These are phyloP conservation scores for Patellaria atrata DNA, from an alignment of 495 filamentous ascomycete species.

Conservation along the genomic window DNA sequence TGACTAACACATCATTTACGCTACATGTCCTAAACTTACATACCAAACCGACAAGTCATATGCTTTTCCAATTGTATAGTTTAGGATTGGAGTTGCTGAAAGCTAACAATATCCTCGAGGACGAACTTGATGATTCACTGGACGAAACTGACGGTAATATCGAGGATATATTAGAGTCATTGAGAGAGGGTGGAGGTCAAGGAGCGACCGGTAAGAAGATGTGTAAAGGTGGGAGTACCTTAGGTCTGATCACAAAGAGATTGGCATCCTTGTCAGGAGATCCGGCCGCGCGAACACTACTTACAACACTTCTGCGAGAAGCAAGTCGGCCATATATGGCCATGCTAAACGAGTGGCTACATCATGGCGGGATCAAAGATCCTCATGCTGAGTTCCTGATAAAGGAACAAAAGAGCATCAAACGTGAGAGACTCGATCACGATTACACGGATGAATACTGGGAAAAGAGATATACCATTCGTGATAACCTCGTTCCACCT, in stretches of 20 bases:
- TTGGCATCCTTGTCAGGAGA: constrained; percentile 84
- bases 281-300: constrained; percentile 63
- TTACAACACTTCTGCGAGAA: constrained; percentile 71
- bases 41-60: constrained; percentile 74
- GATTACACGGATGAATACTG: constrained; percentile 99
- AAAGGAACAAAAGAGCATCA: constrained; percentile 91
- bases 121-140: constrained; percentile 65
- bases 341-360: constrained; percentile 97
- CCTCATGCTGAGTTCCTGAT: constrained; percentile 89
- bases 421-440: constrained; percentile 75
- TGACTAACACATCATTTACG: constrained; percentile 78
- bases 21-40: constrained; percentile 85
- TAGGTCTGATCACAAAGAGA: constrained; percentile 70
- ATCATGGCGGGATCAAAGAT: constrained; percentile 89
- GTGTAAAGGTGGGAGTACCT: constrained; percentile 83
- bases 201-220: constrained; percentile 68
- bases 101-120: constrained; percentile 74
- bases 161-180: constrained; percentile 74
- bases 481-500: constrained; percentile 79
- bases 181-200: constrained; percentile 66
- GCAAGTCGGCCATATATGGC: constrained; percentile 89
- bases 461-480: constrained; percentile 92
- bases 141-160: constrained; percentile 72
- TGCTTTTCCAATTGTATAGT: constrained; percentile 76
- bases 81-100: constrained; percentile 76